A percentile compares a stretch with the other conserved stretches of the same genome.
Conservation (phyloP, 2,329 filamentous ascomycete species). For the Dissoconium aciculare region DNA sequence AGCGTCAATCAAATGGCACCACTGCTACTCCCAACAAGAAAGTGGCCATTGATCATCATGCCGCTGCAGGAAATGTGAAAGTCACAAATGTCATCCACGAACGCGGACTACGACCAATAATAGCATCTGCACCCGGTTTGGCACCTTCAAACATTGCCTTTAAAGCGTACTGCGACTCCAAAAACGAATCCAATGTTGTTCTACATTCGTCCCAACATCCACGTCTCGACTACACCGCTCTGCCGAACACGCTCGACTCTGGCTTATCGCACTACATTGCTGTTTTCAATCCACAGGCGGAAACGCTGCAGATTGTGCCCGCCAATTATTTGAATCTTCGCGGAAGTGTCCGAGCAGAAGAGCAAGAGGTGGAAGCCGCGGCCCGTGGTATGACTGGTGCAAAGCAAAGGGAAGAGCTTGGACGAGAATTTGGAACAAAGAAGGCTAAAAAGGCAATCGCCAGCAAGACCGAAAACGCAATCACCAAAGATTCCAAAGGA, state of each 20-base stretch:
- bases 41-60: constrained; percentile 12
- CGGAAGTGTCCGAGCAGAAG: constrained; percentile 31
- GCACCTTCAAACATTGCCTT: constrained; percentile 28
- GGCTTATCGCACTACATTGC: constrained; percentile 46
- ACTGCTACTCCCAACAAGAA: constrained; percentile 29
- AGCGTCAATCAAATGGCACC: constrained; percentile 31
- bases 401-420: constrained; percentile 50
- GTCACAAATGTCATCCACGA: constrained; percentile 15
- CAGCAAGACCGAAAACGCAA: constrained; percentile 55
- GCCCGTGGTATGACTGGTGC: constrained; percentile 25
- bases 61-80: constrained; percentile 13
- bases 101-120: constrained; percentile 14
- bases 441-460: constrained; percentile 68
- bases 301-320: constrained; percentile 39
- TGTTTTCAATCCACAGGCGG: constrained; percentile 41
- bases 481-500: constrained; percentile 30
- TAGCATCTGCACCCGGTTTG: constrained; percentile 29
- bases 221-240: constrained; percentile 44
- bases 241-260: constrained; percentile 25
- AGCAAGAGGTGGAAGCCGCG: constrained; percentile 29
- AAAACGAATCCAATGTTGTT: constrained; percentile 36
- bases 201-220: constrained; percentile 47
- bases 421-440: constrained; percentile 69
- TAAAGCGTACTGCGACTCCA: constrained; percentile 31
- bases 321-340: constrained; percentile 42